Evolutionary conservation across 2,329 filamentous ascomycete genomes (phyloP).

Genomic region (Monilinia laxa): DNA sequence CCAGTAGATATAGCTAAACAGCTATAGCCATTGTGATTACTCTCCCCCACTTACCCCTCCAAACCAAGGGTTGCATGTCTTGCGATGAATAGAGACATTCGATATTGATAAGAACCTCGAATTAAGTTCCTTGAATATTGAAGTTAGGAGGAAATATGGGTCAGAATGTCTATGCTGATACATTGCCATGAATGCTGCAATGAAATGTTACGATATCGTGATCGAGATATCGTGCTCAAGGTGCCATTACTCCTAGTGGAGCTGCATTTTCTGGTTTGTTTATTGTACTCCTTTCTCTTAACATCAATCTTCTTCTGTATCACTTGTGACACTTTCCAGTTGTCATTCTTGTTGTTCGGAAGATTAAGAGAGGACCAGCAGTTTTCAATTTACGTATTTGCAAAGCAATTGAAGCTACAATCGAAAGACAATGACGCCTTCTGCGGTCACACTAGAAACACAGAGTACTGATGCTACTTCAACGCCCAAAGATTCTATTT

Average conservation of each 20-base stretch:
- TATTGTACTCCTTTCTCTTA: not conserved
- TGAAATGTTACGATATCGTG: slow-evolving; percentile 17
- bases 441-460: slow-evolving; percentile 1
- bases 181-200: slow-evolving; percentile 17
- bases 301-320: not conserved
- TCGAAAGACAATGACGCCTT: slow-evolving; percentile 5
- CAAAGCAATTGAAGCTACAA: not conserved
- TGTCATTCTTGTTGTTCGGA: not conserved
- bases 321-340: not conserved
- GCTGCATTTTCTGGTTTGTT: not conserved
- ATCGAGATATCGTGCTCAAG: slow-evolving; percentile 13
- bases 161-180: slow-evolving; percentile 3
- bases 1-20: not conserved
- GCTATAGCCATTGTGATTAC: not conserved
- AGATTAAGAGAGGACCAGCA: not conserved
- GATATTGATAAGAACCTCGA: slow-evolving; percentile 5
- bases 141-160: not conserved
- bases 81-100: not conserved
- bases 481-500: not conserved
- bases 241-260: not conserved
- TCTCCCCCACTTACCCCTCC: slow-evolving; percentile 2
- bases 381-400: not conserved
- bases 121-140: not conserved
- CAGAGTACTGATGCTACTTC: not conserved
- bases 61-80: not conserved